Base-by-base conservation (phyloP, 208 protist genomes). In the Perkinsela sp. region DNA sequence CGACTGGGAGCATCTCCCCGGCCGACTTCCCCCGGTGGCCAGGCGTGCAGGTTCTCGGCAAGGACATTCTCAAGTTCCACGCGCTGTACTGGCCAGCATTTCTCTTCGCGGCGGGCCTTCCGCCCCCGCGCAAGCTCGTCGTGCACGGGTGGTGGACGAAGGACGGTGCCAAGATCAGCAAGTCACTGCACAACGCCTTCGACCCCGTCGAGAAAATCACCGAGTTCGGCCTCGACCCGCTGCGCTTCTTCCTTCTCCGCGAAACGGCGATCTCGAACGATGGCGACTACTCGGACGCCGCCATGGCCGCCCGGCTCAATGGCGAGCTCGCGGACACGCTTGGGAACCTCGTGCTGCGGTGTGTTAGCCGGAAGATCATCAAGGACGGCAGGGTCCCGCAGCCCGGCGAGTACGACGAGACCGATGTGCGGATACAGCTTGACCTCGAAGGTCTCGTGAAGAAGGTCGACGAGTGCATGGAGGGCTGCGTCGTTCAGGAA, bases 1-100 rank as follows among this genome's bases (percentile, higher is more conserved):
- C 82, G 67, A 78, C 78, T 32, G 74, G 68, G 29, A 74, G 83
- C 57, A 57, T 75, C 29, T 71, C 77, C 29, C 75, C 78, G 65
- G 78, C 87, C 70, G 70, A 69, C 68, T 73, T 87, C 31, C 68
- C 78, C 29, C 75, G 80, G 31, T 93, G 84, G 81, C 86, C 83
- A 48, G 76, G 84, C 68, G 70, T 83, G 68, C 92, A 96, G 74
- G 76, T 96, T 0, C 84, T 98, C 29, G 96, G 96, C 22, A 99
- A 99, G 78, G 97, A 99, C 75, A 99, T 99, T 72, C 72, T 97
- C 28, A 90, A 95, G 72, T 99, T 99, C 76, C 97, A 99, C 76
- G 81, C 87, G 48, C 86, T 99, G 68, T 98, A 98, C 76, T 99
- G 97, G 97, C 96, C 95, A 0, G 90, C 93, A 1, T 98, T 99